Base-by-base conservation (phyloP, 768 basidiomycete species). In the Asterophora parasitica region DNA sequence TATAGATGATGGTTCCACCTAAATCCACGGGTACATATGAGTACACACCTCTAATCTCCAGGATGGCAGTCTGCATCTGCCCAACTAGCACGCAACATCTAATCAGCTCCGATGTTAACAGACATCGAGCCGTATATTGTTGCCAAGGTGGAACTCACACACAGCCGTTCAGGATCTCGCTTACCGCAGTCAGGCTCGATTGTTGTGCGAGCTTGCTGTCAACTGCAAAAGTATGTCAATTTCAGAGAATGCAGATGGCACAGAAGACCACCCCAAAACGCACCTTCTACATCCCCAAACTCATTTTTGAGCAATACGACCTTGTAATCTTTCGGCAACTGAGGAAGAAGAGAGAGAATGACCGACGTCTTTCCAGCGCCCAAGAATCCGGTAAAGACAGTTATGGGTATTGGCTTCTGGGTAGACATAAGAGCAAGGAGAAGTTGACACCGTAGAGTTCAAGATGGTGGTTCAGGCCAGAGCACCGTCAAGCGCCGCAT, bases 31-130 rank as follows among this genome's bases (percentile, higher is more conserved):
- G 20, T 36, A 8, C 20, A 31, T 16, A 47, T 7, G 34, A 20
- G 5, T 16, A 61, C 64, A 31, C 56, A 83, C 87, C 86, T 70
- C 83, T 75, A 50, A 97, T 94, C 63, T 96, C 94, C 26, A 92
- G 62, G 35, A 96, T 67, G 4, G 94, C 94, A 7, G 73, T 89
- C 66, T 93, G 85, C 84, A 97, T 94, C 61, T 94, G 89, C 2
- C 94, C 94, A 15, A 96, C 92, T 31, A 96, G 80, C 1, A 95
- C 88, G 59, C 92, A 94, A 58, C 92, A 94, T 81, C 91, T 92
- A 45, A 7, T 35, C 33, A 19, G 19, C 26, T n/a, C n/a, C n/a
- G n/a, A n/a, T n/a, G 23, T 28, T 23, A 23, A 30, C 15, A 40
- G 19, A 26, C 12, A 12, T 37, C 9, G 19, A 33, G 23, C 3